phyloP scores from a whole-genome alignment of 345 rosid genomes.

The Aquilaria sinensis region DNA sequence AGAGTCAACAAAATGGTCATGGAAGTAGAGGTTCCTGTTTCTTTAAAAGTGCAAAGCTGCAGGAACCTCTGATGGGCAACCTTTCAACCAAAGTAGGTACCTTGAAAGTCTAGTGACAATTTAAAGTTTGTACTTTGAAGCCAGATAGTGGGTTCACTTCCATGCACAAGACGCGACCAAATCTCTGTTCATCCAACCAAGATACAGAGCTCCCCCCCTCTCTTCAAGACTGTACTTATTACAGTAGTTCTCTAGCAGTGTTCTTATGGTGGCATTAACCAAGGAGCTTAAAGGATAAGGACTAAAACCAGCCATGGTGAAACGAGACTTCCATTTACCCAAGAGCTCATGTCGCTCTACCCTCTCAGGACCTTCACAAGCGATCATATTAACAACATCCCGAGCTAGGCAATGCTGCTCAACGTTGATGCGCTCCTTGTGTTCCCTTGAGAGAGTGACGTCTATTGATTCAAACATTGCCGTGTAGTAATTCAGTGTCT shows the following conservation, averaged over 20 bases:
- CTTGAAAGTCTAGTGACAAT: too few relatives aligned
- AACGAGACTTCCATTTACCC: slow-evolving; percentile 67
- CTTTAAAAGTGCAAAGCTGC: too few relatives aligned
- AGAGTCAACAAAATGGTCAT: too few relatives aligned
- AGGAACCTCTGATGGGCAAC: too few relatives aligned
- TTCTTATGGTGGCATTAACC: slow-evolving; percentile 64
- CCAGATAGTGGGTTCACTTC: slow-evolving; percentile 30
- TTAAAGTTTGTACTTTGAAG: too few relatives aligned
- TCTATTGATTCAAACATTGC: slow-evolving; percentile 96
- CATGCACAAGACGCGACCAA: slow-evolving; percentile 91
- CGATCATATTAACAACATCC: slow-evolving; percentile 83
- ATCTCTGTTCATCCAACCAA: slow-evolving; percentile 86
- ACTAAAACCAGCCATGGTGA: slow-evolving; percentile 77
- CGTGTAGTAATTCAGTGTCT: slow-evolving; percentile 61
- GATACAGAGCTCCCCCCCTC: slow-evolving; percentile 68
- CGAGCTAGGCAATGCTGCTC: slow-evolving; percentile 93
- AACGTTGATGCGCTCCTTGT: slow-evolving; percentile 68
- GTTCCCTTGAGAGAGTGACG: slow-evolving; percentile 60
- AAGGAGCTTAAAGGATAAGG: slow-evolving; percentile 74
- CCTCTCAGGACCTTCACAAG: slow-evolving; percentile 88
- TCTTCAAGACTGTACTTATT: slow-evolving; percentile 63
- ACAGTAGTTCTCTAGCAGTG: slow-evolving; percentile 53
- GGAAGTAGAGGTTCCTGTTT: too few relatives aligned
- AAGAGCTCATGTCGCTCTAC: slow-evolving; percentile 78
- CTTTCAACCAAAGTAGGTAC: too few relatives aligned